Evolutionary conservation across 2,329 filamentous ascomycete species (phyloP).

Genomic region (Ophiostoma montium): DNA sequence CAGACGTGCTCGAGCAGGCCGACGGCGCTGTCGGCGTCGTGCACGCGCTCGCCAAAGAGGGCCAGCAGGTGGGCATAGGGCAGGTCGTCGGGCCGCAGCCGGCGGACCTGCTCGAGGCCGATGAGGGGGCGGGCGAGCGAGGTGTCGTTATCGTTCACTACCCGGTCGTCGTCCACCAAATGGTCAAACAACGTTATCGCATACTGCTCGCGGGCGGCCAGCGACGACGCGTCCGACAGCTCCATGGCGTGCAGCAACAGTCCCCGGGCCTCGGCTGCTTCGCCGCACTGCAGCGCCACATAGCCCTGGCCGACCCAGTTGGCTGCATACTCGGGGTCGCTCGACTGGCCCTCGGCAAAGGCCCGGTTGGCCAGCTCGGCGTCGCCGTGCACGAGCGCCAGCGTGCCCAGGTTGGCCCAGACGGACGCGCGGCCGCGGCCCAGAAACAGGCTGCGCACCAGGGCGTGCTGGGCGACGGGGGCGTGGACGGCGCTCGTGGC

Average conservation of each 20-base stretch:
- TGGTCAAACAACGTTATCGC: conserved; percentile 71
- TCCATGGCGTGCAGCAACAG: conserved; percentile 93
- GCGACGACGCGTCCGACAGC: conserved; percentile 64
- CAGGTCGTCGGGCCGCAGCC: conserved; percentile 55
- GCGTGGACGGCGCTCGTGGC: conserved; percentile 78
- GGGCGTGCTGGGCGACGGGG: conserved; percentile 80
- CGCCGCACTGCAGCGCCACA: conserved; percentile 62
- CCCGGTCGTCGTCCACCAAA: conserved; percentile 42
- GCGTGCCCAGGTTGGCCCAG: conserved; percentile 82
- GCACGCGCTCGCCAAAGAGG: conserved; percentile 68
- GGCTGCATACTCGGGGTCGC: conserved; percentile 83
- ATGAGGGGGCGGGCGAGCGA: conserved; percentile 64
- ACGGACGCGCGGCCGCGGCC: conserved; percentile 74
- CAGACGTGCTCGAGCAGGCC: conserved; percentile 51
- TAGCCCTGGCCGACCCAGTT: conserved; percentile 92
- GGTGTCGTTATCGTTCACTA: conserved; percentile 38
- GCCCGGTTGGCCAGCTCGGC: conserved; percentile 74
- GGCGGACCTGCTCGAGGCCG: conserved; percentile 66
- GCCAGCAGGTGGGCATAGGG: conserved; percentile 64
- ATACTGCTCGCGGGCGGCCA: conserved; percentile 65
- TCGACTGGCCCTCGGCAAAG: conserved; percentile 82
- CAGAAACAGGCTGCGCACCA: conserved; percentile 81
- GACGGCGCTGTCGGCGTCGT: conserved; percentile 53
- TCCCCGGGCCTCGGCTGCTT: conserved; percentile 61
- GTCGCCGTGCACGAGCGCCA: conserved; percentile 78